Evolutionary conservation across 2,329 filamentous ascomycete species (phyloP).

Genomic region (Alternaria sp.): DNA sequence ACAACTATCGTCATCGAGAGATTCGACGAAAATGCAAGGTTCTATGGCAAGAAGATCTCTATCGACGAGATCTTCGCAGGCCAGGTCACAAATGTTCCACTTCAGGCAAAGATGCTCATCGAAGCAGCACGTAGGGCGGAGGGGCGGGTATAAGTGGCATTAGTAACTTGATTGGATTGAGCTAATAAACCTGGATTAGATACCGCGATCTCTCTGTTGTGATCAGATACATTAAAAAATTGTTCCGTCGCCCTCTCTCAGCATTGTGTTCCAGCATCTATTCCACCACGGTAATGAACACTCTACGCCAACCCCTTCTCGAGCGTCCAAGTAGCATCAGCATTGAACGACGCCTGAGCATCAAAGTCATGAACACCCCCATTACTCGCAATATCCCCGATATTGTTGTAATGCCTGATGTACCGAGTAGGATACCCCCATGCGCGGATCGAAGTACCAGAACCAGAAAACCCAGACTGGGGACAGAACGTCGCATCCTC

Average conservation of each 20-base stretch:
- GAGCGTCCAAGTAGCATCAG: constrained; percentile 62
- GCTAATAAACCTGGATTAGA: too few species aligned
- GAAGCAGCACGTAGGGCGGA: too few species aligned
- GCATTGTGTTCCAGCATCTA: not conserved
- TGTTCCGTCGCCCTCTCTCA: too few species aligned
- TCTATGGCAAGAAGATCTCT: too few species aligned
- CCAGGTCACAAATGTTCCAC: too few species aligned
- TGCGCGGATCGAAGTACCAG: constrained; percentile 62
- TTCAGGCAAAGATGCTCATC: too few species aligned
- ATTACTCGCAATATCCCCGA: constrained; percentile 61
- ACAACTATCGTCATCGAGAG: too few species aligned
- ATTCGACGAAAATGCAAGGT: too few species aligned
- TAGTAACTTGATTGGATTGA: accelerated
- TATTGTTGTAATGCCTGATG: constrained; percentile 63
- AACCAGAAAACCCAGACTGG: constrained; percentile 60
- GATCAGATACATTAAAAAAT: too few species aligned
- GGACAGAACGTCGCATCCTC: constrained; percentile 73
- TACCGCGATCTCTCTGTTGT: too few species aligned
- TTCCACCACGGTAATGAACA: not conserved
- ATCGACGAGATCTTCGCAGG: too few species aligned
- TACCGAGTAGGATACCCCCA: constrained; percentile 70
- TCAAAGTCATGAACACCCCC: constrained; percentile 67
- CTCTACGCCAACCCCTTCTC: constrained; percentile 19
- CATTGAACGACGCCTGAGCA: constrained; percentile 58
- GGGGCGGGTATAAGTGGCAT: too few species aligned